phyloP scores from a whole-genome alignment of 2,329 filamentous ascomycete species.

The Verticillium alfalfae region DNA sequence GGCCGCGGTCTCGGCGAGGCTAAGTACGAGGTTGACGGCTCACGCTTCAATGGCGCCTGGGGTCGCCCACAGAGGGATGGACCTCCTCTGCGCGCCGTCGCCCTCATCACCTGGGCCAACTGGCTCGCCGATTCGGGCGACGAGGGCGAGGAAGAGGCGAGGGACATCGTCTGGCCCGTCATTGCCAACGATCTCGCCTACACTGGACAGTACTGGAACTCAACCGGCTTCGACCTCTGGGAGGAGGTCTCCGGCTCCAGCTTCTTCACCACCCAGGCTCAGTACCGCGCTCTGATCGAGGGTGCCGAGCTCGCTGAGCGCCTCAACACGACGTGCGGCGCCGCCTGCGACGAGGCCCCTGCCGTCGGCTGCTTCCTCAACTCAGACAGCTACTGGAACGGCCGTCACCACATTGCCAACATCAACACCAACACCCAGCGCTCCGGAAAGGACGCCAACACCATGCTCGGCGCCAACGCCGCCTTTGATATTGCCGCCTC shows the following conservation, averaged over 20 bases:
- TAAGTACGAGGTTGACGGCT: conserved; percentile 47
- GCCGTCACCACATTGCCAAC: conserved; percentile 48
- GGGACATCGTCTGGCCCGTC: conserved; percentile 46
- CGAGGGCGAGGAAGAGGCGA: conserved; percentile 31
- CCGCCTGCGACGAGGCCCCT: conserved; percentile 43
- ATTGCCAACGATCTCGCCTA: conserved; percentile 53
- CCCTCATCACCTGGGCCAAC: conserved; percentile 45
- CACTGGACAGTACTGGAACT: conserved; percentile 46
- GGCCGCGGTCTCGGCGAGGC: conserved; percentile 47
- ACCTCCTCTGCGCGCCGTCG: conserved; percentile 52
- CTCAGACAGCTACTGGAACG: conserved; percentile 46
- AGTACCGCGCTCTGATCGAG: conserved; percentile 44
- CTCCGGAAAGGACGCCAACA: conserved; percentile 52
- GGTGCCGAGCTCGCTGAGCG: conserved; percentile 44
- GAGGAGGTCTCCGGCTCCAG: conserved; percentile 53
- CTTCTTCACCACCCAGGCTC: conserved; percentile 53
- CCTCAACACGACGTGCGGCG: conserved; percentile 39
- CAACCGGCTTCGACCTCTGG: conserved; percentile 55
- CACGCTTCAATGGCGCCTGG: conserved; percentile 46
- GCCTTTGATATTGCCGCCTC: conserved; percentile 44
- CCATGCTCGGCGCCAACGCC: conserved; percentile 39
- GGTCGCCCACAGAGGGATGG: conserved; percentile 56
- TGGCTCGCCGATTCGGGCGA: conserved; percentile 38
- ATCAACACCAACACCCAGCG: conserved; percentile 38
- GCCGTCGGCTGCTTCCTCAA: conserved; percentile 49